Percentiles rank a stretch among this genome's conserved stretches.
These are phyloP conservation scores for Fusarium pseudonygamai DNA, from an alignment of 2,329 filamentous ascomycete species.

Conservation along the genomic window DNA sequence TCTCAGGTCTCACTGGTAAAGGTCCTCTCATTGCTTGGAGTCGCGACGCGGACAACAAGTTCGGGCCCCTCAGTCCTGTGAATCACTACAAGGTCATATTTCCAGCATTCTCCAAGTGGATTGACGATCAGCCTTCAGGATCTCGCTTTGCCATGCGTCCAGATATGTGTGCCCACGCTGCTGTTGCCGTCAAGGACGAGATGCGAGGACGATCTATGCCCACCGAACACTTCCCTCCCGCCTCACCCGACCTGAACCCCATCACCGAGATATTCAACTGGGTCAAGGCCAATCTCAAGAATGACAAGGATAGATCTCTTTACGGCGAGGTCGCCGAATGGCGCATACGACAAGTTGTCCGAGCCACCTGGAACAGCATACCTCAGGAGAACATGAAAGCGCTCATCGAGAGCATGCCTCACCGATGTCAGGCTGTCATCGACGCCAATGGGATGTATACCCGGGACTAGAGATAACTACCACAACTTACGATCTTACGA, in stretches of 20 bases:
- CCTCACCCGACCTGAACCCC: slow-evolving; percentile 27
- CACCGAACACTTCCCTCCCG: slow-evolving; percentile 10
- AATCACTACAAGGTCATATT: slow-evolving; percentile 3
- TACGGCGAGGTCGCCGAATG: background rate
- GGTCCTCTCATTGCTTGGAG: slow-evolving; percentile 13
- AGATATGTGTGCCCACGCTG: background rate
- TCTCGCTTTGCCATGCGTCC: slow-evolving; percentile 4
- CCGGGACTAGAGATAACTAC: background rate
- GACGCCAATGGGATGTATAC: slow-evolving; percentile 26
- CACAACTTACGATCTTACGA: background rate
- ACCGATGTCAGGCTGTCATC: slow-evolving; percentile 28
- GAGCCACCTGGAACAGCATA: slow-evolving; percentile 9
- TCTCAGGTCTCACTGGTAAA: slow-evolving; percentile 20
- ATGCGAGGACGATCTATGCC: background rate
- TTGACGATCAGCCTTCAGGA: background rate
- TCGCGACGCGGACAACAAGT: background rate
- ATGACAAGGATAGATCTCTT: background rate
- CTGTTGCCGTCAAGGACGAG: background rate
- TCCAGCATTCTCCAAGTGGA: background rate
- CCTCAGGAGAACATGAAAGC: background rate
- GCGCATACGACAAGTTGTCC: background rate
- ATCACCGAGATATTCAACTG: slow-evolving; percentile 6
- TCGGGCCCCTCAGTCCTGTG: background rate
- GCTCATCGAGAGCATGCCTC: slow-evolving; percentile 17
- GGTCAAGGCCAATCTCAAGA: slow-evolving; percentile 2